Evolutionary conservation across 169 alveolate genomes (phyloP).

Genomic region (Eimeria acervulina): DNA sequence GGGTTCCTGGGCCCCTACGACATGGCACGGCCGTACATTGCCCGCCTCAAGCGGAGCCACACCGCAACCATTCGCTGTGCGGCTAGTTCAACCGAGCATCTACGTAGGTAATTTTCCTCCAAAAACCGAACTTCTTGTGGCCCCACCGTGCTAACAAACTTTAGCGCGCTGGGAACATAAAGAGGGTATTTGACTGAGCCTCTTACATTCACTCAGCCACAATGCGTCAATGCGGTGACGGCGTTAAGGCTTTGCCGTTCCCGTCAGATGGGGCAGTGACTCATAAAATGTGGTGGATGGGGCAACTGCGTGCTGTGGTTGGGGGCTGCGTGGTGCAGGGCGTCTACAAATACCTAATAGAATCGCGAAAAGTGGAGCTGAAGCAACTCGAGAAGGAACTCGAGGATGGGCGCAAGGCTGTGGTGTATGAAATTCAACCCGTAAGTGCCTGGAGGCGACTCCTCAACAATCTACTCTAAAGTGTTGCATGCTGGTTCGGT

Average conservation of each 20-base stretch:
- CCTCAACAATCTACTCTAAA: constrained; percentile 36
- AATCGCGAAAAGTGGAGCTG: constrained; percentile 65
- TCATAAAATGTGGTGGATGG: neutral
- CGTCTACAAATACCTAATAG: constrained; percentile 54
- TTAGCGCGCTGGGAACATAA: neutral
- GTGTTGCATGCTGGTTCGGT: neutral
- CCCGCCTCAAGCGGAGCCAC: neutral
- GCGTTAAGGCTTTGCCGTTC: neutral
- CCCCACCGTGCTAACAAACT: neutral
- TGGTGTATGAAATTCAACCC: constrained; percentile 64
- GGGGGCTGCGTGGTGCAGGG: constrained; percentile 46
- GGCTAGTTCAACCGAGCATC: constrained; percentile 61
- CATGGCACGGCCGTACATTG: constrained; percentile 51
- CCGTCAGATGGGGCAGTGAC: neutral
- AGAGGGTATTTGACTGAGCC: neutral
- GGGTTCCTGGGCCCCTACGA: constrained; percentile 63
- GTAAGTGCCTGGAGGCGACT: constrained; percentile 65
- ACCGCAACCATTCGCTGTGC: constrained; percentile 48
- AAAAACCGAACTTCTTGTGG: neutral
- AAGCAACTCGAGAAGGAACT: constrained; percentile 1
- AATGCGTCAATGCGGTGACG: neutral
- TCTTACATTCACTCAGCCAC: neutral
- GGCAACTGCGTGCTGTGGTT: neutral
- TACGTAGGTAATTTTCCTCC: neutral
- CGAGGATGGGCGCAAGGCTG: constrained; percentile 60